A percentile compares a stretch with the other conserved stretches of the same genome.
Conservation (phyloP, 805 yeast species). For the Yarrowia sp. region DNA sequence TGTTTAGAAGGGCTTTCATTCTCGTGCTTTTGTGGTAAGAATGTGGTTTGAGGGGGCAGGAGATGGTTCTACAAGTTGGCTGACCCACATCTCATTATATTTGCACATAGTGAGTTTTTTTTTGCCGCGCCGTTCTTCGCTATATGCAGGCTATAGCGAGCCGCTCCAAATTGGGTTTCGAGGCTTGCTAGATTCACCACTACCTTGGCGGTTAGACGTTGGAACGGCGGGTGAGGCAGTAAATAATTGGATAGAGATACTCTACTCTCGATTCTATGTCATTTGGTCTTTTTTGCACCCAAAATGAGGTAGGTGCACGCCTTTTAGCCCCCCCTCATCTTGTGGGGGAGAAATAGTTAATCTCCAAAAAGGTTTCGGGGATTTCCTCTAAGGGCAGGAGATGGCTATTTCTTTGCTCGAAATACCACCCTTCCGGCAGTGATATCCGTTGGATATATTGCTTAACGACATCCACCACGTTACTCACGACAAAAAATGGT, state of each 20-base stretch:
- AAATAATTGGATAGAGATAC: background rate
- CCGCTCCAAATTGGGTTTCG: conserved; percentile 15
- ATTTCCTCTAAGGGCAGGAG: conserved; percentile 20
- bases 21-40: too few relatives aligned
- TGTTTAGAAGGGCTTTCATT: conserved; percentile 14
- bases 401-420: background rate
- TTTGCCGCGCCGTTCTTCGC: conserved; percentile 2
- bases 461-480: background rate
- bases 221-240: background rate
- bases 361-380: background rate
- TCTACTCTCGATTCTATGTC: background rate
- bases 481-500: background rate
- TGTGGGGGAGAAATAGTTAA: background rate
- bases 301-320: background rate
- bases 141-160: conserved; percentile 20
- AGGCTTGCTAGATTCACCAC: background rate
- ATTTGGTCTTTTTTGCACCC: background rate
- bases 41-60: background rate
- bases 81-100: background rate
- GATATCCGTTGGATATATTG: background rate
- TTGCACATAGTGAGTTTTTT: background rate
- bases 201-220: conserved; percentile 20
- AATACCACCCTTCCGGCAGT: conserved; percentile 2
- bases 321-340: background rate
- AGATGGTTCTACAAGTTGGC: background rate